A percentile compares a stretch with the other conserved stretches of the same genome.
These are phyloP conservation scores for Neocucurbitaria cava DNA, from an alignment of 2,329 filamentous ascomycete genomes.

Conservation along the genomic window DNA sequence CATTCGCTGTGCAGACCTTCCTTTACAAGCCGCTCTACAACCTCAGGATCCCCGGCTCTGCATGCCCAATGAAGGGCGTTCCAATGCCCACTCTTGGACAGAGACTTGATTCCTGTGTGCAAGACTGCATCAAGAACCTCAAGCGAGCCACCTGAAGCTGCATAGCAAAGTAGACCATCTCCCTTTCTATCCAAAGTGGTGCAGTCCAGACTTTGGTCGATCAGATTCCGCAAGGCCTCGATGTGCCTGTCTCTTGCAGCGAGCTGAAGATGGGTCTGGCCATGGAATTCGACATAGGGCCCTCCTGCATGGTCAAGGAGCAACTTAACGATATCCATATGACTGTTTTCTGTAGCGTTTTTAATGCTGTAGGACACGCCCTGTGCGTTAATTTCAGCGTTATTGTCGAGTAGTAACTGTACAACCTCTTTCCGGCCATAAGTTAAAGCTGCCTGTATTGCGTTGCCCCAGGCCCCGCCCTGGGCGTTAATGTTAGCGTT, in stretches of 20 bases:
- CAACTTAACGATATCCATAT: constrained; percentile 2
- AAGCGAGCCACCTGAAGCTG: constrained; percentile 9
- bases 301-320: constrained; percentile 1
- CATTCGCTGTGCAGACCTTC: neutral
- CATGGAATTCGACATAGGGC: constrained; percentile 3
- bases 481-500: neutral
- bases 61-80: constrained; percentile 15
- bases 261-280: neutral
- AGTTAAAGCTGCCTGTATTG: neutral
- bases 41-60: constrained; percentile 1
- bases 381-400: neutral
- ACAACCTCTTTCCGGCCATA: neutral
- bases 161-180: constrained; percentile 6
- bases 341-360: neutral
- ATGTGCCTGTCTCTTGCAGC: constrained; percentile 3
- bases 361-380: neutral
- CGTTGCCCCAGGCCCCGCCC: neutral
- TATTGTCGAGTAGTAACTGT: neutral
- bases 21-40: constrained; percentile 9
- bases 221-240: neutral
- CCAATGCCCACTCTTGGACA: neutral
- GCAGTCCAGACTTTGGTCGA: neutral
- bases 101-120: neutral
- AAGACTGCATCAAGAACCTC: constrained; percentile 5
- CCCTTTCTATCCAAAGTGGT: constrained; percentile 2